Percentiles rank a stretch among this genome's conserved stretches.
Evolutionary conservation across 1,284 basidiomycete genomes (phyloP).

Genomic region (Melampsora occidentalis): DNA sequence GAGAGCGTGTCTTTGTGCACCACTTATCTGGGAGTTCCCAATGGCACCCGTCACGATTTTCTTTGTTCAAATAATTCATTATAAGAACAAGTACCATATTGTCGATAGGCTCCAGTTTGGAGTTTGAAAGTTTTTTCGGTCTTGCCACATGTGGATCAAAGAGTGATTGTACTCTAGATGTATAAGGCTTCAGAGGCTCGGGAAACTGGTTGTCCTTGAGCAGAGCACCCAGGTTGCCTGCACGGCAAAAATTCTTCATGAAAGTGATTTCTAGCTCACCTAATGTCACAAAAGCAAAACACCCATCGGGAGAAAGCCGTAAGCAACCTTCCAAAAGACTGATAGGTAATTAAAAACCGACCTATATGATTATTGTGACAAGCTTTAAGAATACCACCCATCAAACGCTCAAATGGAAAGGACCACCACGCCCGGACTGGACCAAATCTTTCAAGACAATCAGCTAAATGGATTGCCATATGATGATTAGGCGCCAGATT

Average conservation of each 20-base stretch:
- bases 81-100: too few species aligned
- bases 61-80: too few species aligned
- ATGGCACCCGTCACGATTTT: too few species aligned
- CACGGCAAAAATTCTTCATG: too few species aligned
- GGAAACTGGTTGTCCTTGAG: neutral
- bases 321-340: neutral
- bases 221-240: constrained; percentile 16
- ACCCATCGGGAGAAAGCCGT: too few species aligned
- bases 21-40: too few species aligned
- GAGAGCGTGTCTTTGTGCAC: too few species aligned
- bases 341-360: too few species aligned
- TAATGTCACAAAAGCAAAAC: neutral
- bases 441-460: constrained; percentile 20
- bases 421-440: constrained; percentile 13
- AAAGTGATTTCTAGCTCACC: constrained; percentile 39
- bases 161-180: neutral
- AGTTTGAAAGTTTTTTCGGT: neutral
- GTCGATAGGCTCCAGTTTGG: neutral
- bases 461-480: constrained; percentile 11
- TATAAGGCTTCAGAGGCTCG: neutral
- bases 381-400: neutral
- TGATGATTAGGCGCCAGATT: too few species aligned
- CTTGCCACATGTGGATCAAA: neutral
- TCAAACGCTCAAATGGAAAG: constrained; percentile 16
- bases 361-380: constrained; percentile 11